Evolutionary conservation across 2,329 filamentous ascomycete genomes (phyloP).

Genomic region (Stagonosporopsis chrysanthemi): DNA sequence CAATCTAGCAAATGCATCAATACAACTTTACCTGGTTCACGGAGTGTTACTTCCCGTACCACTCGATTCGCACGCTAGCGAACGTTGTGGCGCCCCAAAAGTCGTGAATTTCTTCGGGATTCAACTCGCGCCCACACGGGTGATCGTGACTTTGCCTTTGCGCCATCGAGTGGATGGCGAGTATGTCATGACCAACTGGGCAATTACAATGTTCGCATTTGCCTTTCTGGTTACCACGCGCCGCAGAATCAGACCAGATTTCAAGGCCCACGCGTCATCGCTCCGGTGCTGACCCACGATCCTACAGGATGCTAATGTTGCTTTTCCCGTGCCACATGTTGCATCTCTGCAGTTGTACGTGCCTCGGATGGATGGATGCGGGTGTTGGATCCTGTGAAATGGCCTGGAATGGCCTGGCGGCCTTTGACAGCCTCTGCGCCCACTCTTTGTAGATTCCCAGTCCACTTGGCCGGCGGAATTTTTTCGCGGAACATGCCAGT

Average conservation of each 20-base stretch:
- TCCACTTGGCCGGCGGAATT: slow-evolving; percentile 7
- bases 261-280: slow-evolving; percentile 8
- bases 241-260: slow-evolving; percentile 12
- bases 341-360: slow-evolving; percentile 1
- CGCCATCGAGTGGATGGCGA: slow-evolving; percentile 7
- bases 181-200: slow-evolving; percentile 7
- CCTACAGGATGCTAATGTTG: slow-evolving; percentile 16
- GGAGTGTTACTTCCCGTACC: slow-evolving; percentile 4
- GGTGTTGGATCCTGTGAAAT: slow-evolving; percentile 6
- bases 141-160: slow-evolving; percentile 5
- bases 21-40: slow-evolving; percentile 13
- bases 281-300: slow-evolving; percentile 5
- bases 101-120: neutral
- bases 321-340: slow-evolving; percentile 16
- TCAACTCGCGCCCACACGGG: slow-evolving; percentile 2
- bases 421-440: slow-evolving; percentile 7
- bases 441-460: slow-evolving; percentile 9
- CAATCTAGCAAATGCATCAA: slow-evolving; percentile 19
- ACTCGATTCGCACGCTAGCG: slow-evolving; percentile 12
- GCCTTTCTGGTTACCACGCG: neutral
- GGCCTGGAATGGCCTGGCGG: slow-evolving; percentile 14
- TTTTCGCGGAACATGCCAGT: slow-evolving; percentile 11
- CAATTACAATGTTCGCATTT: slow-evolving; percentile 8
- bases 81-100: slow-evolving; percentile 13
- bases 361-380: slow-evolving; percentile 12